Conservation (phyloP, 495 filamentous ascomycete genomes). For the Mycothermus thermophilus region DNA sequence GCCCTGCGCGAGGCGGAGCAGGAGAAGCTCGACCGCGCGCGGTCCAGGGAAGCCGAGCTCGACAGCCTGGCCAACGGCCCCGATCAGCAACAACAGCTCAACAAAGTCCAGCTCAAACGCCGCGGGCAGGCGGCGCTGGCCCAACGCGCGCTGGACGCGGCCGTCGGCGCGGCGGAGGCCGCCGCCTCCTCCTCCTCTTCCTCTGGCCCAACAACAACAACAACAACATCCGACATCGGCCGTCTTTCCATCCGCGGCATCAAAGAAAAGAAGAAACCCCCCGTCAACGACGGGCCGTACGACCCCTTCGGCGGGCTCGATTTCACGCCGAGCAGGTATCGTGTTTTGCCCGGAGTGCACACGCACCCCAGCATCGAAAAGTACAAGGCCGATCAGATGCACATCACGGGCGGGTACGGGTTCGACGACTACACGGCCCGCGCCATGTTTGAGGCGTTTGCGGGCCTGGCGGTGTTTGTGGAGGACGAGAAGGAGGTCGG, state of each 20-base stretch:
- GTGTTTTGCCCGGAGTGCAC: constrained; percentile 49
- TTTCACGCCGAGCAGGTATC: constrained; percentile 54
- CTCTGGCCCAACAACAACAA: too few relatives aligned
- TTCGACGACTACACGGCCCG: constrained; percentile 65
- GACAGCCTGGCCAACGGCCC: constrained; percentile 33
- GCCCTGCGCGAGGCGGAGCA: constrained; percentile 45
- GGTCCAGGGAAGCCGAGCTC: constrained; percentile 34
- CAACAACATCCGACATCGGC: too few relatives aligned
- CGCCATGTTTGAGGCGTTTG: constrained; percentile 77
- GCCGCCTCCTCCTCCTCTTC: too few relatives aligned
- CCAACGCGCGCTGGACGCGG: constrained; percentile 11
- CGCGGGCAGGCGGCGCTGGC: constrained; percentile 30
- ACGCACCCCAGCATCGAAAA: constrained; percentile 40
- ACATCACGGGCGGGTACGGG: constrained; percentile 72
- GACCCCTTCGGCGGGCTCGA: constrained; percentile 75
- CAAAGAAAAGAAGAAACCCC: constrained; percentile 40
- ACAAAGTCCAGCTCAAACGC: constrained; percentile 58
- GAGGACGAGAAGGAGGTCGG: constrained; percentile 54
- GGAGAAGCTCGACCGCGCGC: constrained; percentile 37
- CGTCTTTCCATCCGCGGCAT: constrained; percentile 60
- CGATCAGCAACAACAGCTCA: background rate
- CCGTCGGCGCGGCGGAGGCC: background rate
- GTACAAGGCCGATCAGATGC: constrained; percentile 14
- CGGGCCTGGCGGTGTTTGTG: constrained; percentile 67
- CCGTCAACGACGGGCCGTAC: constrained; percentile 45